Evolutionary conservation across 2,329 filamentous ascomycete genomes (phyloP), one percentile per base, ranked within the genome.

Genomic region (Colletotrichum incanum): DNA sequence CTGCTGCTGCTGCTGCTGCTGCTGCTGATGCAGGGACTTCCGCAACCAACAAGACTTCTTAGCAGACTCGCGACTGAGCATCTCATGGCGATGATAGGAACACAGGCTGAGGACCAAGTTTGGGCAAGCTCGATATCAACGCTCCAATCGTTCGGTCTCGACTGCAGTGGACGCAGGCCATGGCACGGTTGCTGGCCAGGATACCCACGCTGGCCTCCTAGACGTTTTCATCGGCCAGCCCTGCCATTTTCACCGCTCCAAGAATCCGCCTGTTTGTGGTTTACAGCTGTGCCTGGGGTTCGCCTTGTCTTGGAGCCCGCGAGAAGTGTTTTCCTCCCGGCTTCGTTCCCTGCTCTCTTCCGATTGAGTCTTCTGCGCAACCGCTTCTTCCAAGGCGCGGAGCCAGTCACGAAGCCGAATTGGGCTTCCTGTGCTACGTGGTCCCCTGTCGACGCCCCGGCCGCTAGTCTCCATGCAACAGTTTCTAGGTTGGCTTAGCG

Each of bases 161-260:
- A 23, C 45, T n/a, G 14, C 37, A 37, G 16, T 37, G 45, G 37
- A 18, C 56, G 65, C 28, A 31, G 45, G 31, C n/a, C 34, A 55
- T 45, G 23, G 54, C 56, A 69, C 59, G 52, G 37, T 23, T 31
- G 31, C 11, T 43, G 4, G 52, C 54, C n/a, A n/a, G 70, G 65
- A 70, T 69, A 59, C 26, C 69, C 54, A 39, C 34, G 56, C 41
- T 37, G 28, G 11, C 31, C 50, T 50, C n/a, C 12, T 39, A 16
- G 39, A 54, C 37, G n/a, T 23, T 26, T 16, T n/a, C 14, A 58
- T 63, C 43, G 49, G 65, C 43, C 65, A 50, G 68, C 65, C 68
- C 50, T 71, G 68, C 55, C 56, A 20, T 41, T n/a, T 63, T 62
- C 68, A 68, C 68, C 65, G 58, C 68, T 63, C 49, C 37, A 49